These are phyloP conservation scores for Rhinocladiella similis DNA, from an alignment of 2,329 filamentous ascomycete species.

Conservation along the genomic window DNA sequence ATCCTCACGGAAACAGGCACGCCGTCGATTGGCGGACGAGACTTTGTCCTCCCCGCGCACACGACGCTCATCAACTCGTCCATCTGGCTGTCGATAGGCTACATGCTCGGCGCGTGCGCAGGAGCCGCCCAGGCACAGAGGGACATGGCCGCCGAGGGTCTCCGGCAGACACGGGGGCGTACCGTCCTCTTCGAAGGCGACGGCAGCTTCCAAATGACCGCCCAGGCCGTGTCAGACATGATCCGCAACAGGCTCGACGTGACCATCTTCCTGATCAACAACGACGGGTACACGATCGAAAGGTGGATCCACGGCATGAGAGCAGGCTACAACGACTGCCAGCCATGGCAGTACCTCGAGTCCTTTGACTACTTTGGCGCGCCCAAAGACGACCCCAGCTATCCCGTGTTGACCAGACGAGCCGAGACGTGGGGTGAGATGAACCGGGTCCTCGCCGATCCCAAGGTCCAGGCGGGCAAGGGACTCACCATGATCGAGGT, in stretches of 20 bases:
- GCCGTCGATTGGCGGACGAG: slow-evolving; percentile 56
- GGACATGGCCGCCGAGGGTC: slow-evolving; percentile 53
- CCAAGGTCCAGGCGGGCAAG: slow-evolving; percentile 38
- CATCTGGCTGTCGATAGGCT: slow-evolving; percentile 62
- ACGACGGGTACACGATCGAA: slow-evolving; percentile 62
- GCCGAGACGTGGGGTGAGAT: slow-evolving; percentile 29
- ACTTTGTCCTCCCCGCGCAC: slow-evolving; percentile 52
- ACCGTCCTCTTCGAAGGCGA: slow-evolving; percentile 62
- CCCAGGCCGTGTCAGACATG: slow-evolving; percentile 66
- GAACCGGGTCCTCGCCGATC: slow-evolving; percentile 24
- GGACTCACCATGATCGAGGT: slow-evolving; percentile 46
- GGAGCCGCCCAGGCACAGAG: slow-evolving; percentile 57
- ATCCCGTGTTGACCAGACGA: slow-evolving; percentile 25
- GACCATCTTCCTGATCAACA: slow-evolving; percentile 57
- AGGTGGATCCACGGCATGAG: slow-evolving; percentile 57
- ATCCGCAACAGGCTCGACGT: slow-evolving; percentile 55
- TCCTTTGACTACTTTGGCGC: slow-evolving; percentile 38
- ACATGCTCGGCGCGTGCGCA: slow-evolving; percentile 59
- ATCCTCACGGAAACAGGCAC: slow-evolving; percentile 61
- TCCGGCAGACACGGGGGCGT: slow-evolving; percentile 46
- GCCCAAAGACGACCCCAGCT: slow-evolving; percentile 23
- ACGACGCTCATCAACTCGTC: slow-evolving; percentile 51
- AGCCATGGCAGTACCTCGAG: slow-evolving; percentile 53
- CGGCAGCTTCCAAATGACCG: slow-evolving; percentile 66
- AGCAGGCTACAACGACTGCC: slow-evolving; percentile 57